A percentile compares a stretch with the other conserved stretches of the same genome.
phyloP scores from a whole-genome alignment of 106 monocot species.

The Agapanthus africanus region DNA sequence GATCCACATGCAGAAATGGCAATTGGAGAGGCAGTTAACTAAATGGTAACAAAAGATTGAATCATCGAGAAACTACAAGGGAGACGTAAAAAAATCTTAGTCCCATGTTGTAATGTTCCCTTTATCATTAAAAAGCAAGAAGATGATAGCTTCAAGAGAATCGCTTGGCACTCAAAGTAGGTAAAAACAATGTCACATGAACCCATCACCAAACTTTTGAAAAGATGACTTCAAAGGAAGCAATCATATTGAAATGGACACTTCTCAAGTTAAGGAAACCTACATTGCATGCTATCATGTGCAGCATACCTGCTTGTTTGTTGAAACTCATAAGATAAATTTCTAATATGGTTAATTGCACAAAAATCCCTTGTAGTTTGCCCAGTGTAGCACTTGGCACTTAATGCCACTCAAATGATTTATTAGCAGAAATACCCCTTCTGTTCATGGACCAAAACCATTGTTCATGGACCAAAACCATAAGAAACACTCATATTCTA shows the following conservation, averaged over 20 bases:
- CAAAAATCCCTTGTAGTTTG: too few species aligned
- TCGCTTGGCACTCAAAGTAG: not conserved
- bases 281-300: too few species aligned
- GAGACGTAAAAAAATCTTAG: not conserved
- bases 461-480: too few species aligned
- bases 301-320: too few species aligned
- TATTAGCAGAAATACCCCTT: too few species aligned
- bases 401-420: too few species aligned
- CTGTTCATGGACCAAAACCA: too few species aligned
- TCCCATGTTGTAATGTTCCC: not conserved
- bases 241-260: not conserved
- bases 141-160: not conserved
- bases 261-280: not conserved
- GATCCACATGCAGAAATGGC: not conserved
- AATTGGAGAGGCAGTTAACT: not conserved
- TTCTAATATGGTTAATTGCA: not conserved
- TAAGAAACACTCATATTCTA: too few species aligned
- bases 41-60: too few species aligned
- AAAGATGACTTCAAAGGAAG: not conserved
- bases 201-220: not conserved
- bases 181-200: slow-evolving; percentile 1
- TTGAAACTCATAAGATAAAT: not conserved
- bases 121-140: not conserved
- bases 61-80: too few species aligned
- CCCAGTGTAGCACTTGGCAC: too few species aligned